Evolutionary conservation across 116 monocot genomes (phyloP).

Genomic region (Iris pallida): DNA sequence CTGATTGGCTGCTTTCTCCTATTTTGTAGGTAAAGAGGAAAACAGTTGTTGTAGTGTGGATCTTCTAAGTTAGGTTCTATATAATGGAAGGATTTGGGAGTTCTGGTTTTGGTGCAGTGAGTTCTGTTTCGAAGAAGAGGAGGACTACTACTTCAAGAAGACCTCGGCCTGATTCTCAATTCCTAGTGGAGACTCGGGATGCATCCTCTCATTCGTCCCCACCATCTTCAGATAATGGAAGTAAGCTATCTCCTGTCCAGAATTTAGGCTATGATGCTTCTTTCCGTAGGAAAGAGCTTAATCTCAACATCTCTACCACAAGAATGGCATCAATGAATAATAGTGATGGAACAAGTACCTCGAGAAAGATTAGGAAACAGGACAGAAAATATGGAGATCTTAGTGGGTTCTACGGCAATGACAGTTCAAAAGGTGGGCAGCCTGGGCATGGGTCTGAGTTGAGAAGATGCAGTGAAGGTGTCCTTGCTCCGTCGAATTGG

Average conservation of each 20-base stretch:
- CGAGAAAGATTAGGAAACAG: slow-evolving; percentile 30
- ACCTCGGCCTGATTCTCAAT: slow-evolving; percentile 41
- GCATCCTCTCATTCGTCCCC: slow-evolving; percentile 39
- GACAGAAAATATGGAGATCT: slow-evolving; percentile 18
- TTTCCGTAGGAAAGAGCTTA: slow-evolving; percentile 44
- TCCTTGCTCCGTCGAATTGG: slow-evolving; percentile 44
- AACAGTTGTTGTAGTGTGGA: too few species aligned
- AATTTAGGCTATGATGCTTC: slow-evolving; percentile 25
- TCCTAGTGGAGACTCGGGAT: slow-evolving; percentile 22
- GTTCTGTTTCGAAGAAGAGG: slow-evolving; percentile 38
- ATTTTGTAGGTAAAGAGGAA: too few species aligned
- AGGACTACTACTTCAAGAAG: slow-evolving; percentile 38
- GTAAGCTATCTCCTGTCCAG: slow-evolving; percentile 41
- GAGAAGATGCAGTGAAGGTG: slow-evolving; percentile 41
- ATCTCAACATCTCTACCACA: slow-evolving; percentile 37
- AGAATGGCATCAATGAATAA: slow-evolving; percentile 36
- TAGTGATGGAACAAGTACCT: slow-evolving; percentile 30
- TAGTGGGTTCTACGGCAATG: slow-evolving; percentile 19
- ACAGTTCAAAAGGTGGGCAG: slow-evolving; percentile 29
- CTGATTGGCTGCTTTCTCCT: too few species aligned
- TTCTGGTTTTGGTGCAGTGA: slow-evolving; percentile 26
- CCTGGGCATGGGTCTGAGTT: slow-evolving; percentile 19
- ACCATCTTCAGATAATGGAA: slow-evolving; percentile 47
- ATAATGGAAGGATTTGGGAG: slow-evolving; percentile 51
- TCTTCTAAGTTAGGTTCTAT: not conserved